Evolutionary conservation across 192 early-diverging fungal species (phyloP).

Genomic region (Backusella mclennaniae): DNA sequence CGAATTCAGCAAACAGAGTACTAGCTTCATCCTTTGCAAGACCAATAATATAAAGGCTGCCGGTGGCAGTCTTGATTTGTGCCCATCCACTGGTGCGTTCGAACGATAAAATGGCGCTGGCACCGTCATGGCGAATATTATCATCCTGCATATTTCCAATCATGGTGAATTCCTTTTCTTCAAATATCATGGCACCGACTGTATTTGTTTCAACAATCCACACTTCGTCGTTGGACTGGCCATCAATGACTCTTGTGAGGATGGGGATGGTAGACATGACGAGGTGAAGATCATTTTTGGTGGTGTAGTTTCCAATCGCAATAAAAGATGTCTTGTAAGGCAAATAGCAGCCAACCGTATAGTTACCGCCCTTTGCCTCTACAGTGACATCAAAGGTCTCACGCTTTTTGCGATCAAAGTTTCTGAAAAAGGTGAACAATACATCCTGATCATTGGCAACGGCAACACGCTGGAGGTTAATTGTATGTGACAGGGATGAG

Average conservation of each 20-base stretch:
- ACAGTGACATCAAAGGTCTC: conserved; percentile 43
- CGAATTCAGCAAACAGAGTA: conserved; percentile 52
- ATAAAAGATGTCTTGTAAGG: conserved; percentile 64
- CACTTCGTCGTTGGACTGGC: conserved; percentile 44
- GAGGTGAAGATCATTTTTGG: conserved; percentile 50
- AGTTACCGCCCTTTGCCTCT: background rate
- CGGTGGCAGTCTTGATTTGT: conserved; percentile 9
- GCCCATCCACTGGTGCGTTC: conserved; percentile 35
- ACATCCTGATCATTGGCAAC: conserved; percentile 26
- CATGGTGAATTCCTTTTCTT: conserved; percentile 39
- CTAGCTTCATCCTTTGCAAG: conserved; percentile 24
- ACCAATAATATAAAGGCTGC: conserved; percentile 34
- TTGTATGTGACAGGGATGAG: conserved; percentile 37
- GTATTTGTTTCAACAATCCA: conserved; percentile 62
- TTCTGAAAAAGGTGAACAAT: conserved; percentile 61
- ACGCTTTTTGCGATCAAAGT: conserved; percentile 51
- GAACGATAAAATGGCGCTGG: conserved; percentile 37
- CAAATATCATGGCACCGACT: conserved; percentile 62
- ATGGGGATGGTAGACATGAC: conserved; percentile 61
- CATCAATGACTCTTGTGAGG: conserved; percentile 17
- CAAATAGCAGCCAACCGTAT: conserved; percentile 35
- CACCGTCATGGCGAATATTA: conserved; percentile 14
- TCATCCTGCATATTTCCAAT: conserved; percentile 33
- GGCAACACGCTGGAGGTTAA: conserved; percentile 45
- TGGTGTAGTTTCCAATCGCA: conserved; percentile 57